Base-by-base conservation (phyloP, 495 filamentous ascomycete species). In the Penicillium alfredii region DNA sequence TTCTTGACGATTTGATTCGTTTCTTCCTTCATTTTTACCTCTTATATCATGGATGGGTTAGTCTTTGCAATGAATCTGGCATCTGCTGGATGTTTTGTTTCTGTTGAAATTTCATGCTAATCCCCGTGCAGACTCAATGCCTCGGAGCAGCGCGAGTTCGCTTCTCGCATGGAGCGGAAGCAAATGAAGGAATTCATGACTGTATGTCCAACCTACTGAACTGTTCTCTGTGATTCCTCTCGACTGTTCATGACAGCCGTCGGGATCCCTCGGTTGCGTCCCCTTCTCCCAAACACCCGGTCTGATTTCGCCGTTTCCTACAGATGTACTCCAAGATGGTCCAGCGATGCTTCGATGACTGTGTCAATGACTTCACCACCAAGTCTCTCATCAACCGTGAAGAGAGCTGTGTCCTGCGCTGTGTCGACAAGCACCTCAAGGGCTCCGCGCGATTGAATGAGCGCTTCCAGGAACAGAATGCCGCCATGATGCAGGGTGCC, bases 121-220 rank as follows among this genome's bases (percentile, higher is more conserved):
- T 12, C 18, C 17, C 20, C 27, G 20, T 7, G 25, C 38, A 67
- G 63, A 47, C 86, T 98, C 61, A 88, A 80, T 42, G 61, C 75
- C 49, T 61, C 81, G 38, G 92, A 99, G 68, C 84, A 88, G 68
- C 82, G 84, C 63, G 87, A 97, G 73, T 82, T 99, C 60, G 79
- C 90, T 53, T 53, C 72, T 61, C 85, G 90, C 64, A 86, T 97
- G 76, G 86, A 97, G 71, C 82, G 82, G 66, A 89, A 88, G 67
- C 92, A 99, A 71, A 81, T 97, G 76, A 94, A 94, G 71, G 90
- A 96, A 45, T 96, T 98, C 60, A 94, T 96, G 84, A 84, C 75
- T 47, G 92, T 97, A 77, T 61, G 72, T 73, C 3, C 10, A n/a
- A n/a, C n/a, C 20, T 24, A 29, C 25, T 12, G 2, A 8, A 9